Conservation (phyloP, 768 basidiomycete genomes). For the Harrya chromipes region DNA sequence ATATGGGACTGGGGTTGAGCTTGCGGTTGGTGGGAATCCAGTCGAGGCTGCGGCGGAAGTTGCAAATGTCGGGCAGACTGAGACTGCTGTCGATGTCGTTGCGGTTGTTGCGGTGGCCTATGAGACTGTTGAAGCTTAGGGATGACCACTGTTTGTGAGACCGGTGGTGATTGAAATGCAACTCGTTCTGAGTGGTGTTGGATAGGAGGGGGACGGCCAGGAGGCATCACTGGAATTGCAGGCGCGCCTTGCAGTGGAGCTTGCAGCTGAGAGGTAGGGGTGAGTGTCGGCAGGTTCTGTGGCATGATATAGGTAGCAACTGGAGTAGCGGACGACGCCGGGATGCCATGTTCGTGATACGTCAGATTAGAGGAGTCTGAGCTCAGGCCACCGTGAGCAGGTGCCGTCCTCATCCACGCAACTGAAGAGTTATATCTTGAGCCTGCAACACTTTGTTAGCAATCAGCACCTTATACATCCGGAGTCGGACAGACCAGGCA, state of each 20-base stretch:
- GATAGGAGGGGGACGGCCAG: not conserved
- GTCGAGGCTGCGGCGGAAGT: not conserved
- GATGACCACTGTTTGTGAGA: not conserved
- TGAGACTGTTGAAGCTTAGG: not conserved
- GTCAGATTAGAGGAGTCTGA: not conserved
- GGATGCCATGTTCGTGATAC: not conserved
- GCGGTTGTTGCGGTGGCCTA: not conserved
- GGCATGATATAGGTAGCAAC: conserved; percentile 1
- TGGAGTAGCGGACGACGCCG: not conserved
- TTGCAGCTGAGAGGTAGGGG: conserved; percentile 4
- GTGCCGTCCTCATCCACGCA: not conserved
- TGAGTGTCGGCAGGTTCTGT: not conserved
- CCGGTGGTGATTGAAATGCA: conserved; percentile 2
- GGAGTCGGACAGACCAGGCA: conserved; percentile 10
- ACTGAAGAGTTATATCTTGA: conserved; percentile 3
- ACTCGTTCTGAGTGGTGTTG: not conserved
- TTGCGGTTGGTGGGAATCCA: not conserved
- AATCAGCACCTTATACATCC: not conserved
- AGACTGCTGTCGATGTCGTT: not conserved
- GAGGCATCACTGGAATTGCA: not conserved
- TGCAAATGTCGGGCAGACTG: not conserved
- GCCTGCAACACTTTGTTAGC: not conserved
- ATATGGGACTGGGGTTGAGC: not conserved
- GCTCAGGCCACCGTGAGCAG: not conserved
- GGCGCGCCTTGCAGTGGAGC: conserved; percentile 2